Evolutionary conservation across 139 green algal species (phyloP).

Genomic region (Chlorella sp.): DNA sequence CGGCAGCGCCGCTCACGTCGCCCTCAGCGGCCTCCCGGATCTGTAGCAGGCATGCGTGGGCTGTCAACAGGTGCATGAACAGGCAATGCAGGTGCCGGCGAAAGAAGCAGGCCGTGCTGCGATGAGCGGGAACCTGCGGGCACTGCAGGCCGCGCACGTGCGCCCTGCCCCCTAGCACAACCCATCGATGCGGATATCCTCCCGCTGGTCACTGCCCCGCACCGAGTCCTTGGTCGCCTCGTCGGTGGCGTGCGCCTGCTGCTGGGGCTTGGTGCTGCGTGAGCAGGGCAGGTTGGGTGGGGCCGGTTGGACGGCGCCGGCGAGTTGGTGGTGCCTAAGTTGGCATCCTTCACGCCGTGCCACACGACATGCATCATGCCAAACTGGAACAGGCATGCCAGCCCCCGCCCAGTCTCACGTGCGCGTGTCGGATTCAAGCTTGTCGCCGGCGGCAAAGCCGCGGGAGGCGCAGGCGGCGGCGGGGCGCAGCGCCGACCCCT

Average conservation of each 20-base stretch:
- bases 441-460: background rate
- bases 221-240: constrained; percentile 40
- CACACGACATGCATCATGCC: too few relatives aligned
- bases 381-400: too few relatives aligned
- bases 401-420: too few relatives aligned
- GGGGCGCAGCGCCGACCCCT: too few relatives aligned
- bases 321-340: too few relatives aligned
- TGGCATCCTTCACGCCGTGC: too few relatives aligned
- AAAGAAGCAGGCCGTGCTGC: background rate
- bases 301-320: too few relatives aligned
- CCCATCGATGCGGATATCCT: too few relatives aligned
- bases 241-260: constrained; percentile 27
- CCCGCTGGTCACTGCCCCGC: too few relatives aligned
- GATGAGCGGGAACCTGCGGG: background rate
- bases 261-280: background rate
- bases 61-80: too few relatives aligned
- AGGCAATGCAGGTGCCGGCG: too few relatives aligned
- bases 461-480: background rate
- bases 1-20: background rate
- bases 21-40: constrained; percentile 36
- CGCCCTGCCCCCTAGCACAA: too few relatives aligned
- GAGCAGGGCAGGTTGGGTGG: background rate
- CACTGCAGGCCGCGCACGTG: background rate
- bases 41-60: background rate
- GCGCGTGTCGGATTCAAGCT: background rate